phyloP scores from a whole-genome alignment of 164 flowering plant genomes.

The Cinnamomum micranthum region DNA sequence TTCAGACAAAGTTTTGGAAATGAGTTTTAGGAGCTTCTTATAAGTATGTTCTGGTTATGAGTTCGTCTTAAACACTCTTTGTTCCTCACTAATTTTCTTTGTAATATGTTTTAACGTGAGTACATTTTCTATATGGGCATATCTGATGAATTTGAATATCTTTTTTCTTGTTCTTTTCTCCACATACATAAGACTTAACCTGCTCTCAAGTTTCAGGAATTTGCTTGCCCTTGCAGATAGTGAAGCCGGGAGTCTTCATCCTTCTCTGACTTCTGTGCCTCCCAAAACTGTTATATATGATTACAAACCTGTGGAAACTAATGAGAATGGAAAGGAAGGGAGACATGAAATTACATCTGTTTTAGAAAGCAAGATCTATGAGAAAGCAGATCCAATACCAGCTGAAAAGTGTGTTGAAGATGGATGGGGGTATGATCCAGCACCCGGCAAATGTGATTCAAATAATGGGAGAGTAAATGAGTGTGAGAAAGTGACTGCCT shows the following conservation, averaged over 20 bases:
- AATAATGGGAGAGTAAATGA: constrained; percentile 10
- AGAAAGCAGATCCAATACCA: constrained; percentile 10
- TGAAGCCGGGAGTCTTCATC: constrained; percentile 6
- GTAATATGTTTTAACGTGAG: not conserved
- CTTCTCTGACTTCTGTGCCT: constrained; percentile 8
- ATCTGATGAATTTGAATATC: not conserved
- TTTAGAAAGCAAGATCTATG: constrained; percentile 8
- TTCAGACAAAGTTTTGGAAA: too few relatives aligned
- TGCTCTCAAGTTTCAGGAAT: not conserved
- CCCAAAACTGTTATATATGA: constrained; percentile 12
- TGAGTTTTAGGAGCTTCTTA: too few relatives aligned
- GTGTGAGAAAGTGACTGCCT: constrained; percentile 10
- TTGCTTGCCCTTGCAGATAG: constrained; percentile 17
- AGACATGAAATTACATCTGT: constrained; percentile 15
- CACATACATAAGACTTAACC: too few relatives aligned
- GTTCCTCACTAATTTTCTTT: not conserved
- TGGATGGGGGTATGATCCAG: constrained; percentile 11
- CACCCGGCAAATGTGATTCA: constrained; percentile 20
- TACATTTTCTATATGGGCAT: not conserved
- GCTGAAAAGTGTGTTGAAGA: constrained; percentile 17
- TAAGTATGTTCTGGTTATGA: not conserved
- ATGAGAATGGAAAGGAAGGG: constrained; percentile 20
- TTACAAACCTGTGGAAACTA: constrained; percentile 22
- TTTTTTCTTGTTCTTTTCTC: not conserved
- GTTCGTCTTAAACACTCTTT: not conserved